Percentiles rank a stretch among this genome's conserved stretches.
These are phyloP conservation scores for Alternaria dauci DNA, from an alignment of 2,329 filamentous ascomycete species.

Conservation along the genomic window DNA sequence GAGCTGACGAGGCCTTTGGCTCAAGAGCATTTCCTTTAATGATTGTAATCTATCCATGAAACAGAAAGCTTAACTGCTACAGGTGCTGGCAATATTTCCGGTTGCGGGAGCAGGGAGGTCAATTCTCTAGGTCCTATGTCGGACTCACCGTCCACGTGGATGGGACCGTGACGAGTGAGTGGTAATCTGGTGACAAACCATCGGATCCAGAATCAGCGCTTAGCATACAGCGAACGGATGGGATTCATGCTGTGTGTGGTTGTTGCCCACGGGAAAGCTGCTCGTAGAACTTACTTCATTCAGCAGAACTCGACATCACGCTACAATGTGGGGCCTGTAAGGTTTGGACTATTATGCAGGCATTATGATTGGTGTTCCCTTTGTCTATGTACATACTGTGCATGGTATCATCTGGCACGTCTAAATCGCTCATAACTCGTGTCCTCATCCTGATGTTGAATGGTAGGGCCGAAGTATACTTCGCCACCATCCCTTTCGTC, in stretches of 20 bases:
- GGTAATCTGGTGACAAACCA: neutral
- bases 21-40: neutral
- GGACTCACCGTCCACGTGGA: neutral
- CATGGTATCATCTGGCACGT: constrained; percentile 4
- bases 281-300: neutral
- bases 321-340: neutral
- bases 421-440: constrained; percentile 31
- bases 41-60: neutral
- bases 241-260: neutral
- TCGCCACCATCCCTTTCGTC: constrained; percentile 12
- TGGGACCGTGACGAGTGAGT: neutral
- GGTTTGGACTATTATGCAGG: neutral
- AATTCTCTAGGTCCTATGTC: neutral
- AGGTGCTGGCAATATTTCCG: neutral
- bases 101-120: neutral
- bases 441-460: constrained; percentile 17
- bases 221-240: neutral
- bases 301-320: neutral
- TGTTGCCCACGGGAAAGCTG: neutral
- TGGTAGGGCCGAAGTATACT: constrained; percentile 16
- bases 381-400: neutral
- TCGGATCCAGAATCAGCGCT: neutral
- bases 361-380: neutral
- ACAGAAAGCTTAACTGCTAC: neutral
- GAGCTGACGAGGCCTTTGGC: neutral